Evolutionary conservation across 2,329 filamentous ascomycete species (phyloP).

Genomic region (Fusarium beomiforme): DNA sequence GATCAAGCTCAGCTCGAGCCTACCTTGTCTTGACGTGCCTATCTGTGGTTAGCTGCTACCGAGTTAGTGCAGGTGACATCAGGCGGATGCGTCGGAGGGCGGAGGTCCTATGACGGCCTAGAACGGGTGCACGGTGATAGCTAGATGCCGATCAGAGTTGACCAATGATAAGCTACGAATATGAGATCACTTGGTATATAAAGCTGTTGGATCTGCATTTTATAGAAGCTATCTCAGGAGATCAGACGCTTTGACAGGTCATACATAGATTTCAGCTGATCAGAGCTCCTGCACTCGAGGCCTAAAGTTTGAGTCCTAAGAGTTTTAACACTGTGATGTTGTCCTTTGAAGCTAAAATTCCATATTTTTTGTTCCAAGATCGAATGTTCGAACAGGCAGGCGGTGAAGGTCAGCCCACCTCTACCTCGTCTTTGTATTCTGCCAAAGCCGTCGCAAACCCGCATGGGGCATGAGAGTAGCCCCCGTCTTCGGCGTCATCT

Average conservation of each 20-base stretch:
- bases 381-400: slow-evolving; percentile 23
- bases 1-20: slow-evolving; percentile 8
- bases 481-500: slow-evolving; percentile 30
- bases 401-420: slow-evolving; percentile 37
- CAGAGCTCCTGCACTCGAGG: neutral
- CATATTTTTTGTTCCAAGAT: neutral
- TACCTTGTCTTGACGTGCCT: slow-evolving; percentile 2
- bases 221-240: slow-evolving; percentile 13
- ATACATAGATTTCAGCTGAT: slow-evolving; percentile 22
- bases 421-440: slow-evolving; percentile 19
- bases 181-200: slow-evolving; percentile 23
- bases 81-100: slow-evolving; percentile 36
- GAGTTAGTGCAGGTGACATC: slow-evolving; percentile 37
- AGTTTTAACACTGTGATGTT: neutral
- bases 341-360: neutral
- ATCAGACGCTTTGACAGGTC: neutral
- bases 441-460: slow-evolving; percentile 29
- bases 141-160: slow-evolving; percentile 7
- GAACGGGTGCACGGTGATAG: slow-evolving; percentile 20
- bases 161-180: slow-evolving; percentile 30
- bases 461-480: neutral
- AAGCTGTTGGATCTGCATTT: slow-evolving; percentile 19
- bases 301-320: neutral
- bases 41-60: slow-evolving; percentile 22
- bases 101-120: slow-evolving; percentile 38